A percentile compares a stretch with the other conserved stretches of the same genome.
These are phyloP conservation scores for Aspergillus nanangensis DNA, from an alignment of 495 filamentous ascomycete genomes.

Conservation along the genomic window DNA sequence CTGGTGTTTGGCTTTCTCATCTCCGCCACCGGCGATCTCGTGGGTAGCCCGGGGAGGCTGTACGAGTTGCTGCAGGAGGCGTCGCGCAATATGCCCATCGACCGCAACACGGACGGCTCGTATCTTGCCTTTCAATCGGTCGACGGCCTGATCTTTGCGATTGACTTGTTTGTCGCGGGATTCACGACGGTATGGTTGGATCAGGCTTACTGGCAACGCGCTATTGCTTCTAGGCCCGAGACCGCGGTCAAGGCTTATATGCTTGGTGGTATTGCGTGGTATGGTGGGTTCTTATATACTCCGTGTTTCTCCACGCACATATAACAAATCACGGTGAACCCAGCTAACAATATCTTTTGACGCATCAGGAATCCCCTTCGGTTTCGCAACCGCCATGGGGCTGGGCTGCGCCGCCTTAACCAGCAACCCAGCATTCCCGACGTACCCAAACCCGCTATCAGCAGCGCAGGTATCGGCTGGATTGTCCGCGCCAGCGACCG, in stretches of 20 bases:
- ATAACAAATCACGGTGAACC: too few relatives aligned
- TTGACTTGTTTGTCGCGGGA: slow-evolving; percentile 28
- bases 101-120: slow-evolving; percentile 43
- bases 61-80: slow-evolving; percentile 47
- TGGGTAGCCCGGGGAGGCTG: slow-evolving; percentile 40
- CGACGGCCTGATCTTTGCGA: slow-evolving; percentile 37
- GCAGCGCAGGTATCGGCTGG: slow-evolving; percentile 40
- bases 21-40: slow-evolving; percentile 36
- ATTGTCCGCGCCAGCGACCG: slow-evolving; percentile 41
- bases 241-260: slow-evolving; percentile 45
- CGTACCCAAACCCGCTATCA: slow-evolving; percentile 47
- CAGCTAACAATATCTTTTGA: too few relatives aligned
- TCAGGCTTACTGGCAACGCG: slow-evolving; percentile 46
- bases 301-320: too few relatives aligned
- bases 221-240: slow-evolving; percentile 42
- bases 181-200: slow-evolving; percentile 40
- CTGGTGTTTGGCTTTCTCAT: slow-evolving; percentile 46
- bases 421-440: slow-evolving; percentile 42
- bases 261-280: slow-evolving; percentile 46
- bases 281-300: too few relatives aligned
- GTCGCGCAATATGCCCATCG: slow-evolving; percentile 37
- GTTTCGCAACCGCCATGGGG: slow-evolving; percentile 45
- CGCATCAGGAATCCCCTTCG: slow-evolving; percentile 42
- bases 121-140: slow-evolving; percentile 50
- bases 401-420: slow-evolving; percentile 46